phyloP scores from a whole-genome alignment of 371 early-diverging fungal species.

The Mortierella sp. region DNA sequence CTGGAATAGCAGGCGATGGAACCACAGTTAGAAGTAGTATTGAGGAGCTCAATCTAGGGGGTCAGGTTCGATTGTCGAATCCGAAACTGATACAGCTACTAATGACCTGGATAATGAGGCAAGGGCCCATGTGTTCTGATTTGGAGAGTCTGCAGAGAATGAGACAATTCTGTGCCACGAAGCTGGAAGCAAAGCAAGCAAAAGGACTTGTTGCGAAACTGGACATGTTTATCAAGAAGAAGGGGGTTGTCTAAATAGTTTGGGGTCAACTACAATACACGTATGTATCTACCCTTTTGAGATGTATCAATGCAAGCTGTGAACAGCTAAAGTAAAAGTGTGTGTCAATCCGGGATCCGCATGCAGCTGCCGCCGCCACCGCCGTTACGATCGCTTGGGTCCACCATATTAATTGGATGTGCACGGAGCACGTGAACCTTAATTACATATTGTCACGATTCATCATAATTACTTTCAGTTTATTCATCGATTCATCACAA shows the following conservation, averaged over 20 bases:
- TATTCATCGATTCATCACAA: neutral
- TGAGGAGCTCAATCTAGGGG: constrained; percentile 6
- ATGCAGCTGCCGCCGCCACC: too few relatives aligned
- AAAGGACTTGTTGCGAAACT: constrained; percentile 34
- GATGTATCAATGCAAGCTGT: too few relatives aligned
- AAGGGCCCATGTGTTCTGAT: constrained; percentile 39
- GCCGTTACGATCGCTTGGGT: too few relatives aligned
- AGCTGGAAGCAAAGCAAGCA: constrained; percentile 22
- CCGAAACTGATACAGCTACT: constrained; percentile 31
- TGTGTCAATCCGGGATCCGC: too few relatives aligned
- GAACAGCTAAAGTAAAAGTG: too few relatives aligned
- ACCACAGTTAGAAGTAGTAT: neutral
- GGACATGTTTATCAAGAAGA: constrained; percentile 35
- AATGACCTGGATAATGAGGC: constrained; percentile 39
- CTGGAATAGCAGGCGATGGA: neutral
- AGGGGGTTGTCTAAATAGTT: neutral
- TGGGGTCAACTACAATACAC: too few relatives aligned
- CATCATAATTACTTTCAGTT: too few relatives aligned
- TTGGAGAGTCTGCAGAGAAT: constrained; percentile 24
- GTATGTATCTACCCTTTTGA: too few relatives aligned
- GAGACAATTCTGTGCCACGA: constrained; percentile 33
- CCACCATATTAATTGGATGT: neutral
- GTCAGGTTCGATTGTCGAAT: constrained; percentile 18
- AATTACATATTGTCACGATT: neutral
- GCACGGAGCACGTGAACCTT: constrained; percentile 5